Evolutionary conservation across 257 asterid species (phyloP).

Genomic region (Dorcoceras hygrometricum): DNA sequence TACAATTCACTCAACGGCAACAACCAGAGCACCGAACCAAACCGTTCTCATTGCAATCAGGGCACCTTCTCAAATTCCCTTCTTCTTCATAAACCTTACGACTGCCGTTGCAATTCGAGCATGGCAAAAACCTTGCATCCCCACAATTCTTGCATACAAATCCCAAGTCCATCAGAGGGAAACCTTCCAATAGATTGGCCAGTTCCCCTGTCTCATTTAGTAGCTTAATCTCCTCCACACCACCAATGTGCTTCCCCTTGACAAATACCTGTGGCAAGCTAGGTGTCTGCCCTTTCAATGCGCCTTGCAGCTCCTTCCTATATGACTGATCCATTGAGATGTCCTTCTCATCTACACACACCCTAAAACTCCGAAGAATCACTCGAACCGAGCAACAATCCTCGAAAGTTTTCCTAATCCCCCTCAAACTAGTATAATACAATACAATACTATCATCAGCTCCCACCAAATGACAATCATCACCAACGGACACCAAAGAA

Average conservation of each 20-base stretch:
- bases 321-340: neutral
- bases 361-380: neutral
- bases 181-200: neutral
- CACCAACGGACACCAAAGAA: constrained; percentile 22
- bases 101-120: neutral
- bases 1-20: neutral
- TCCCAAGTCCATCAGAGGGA: neutral
- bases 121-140: neutral
- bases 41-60: neutral
- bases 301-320: neutral
- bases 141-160: constrained; percentile 3
- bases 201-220: neutral
- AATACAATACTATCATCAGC: constrained; percentile 57
- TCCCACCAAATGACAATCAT: constrained; percentile 33
- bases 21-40: neutral
- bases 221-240: neutral
- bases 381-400: neutral
- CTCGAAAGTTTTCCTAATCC: neutral
- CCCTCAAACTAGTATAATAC: constrained; percentile 6
- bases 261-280: neutral
- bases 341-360: neutral
- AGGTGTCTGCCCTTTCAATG: neutral
- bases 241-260: neutral
- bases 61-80: neutral
- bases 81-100: neutral